Base-by-base conservation (phyloP, 768 basidiomycete genomes). In the Mycena albidolilacea region DNA sequence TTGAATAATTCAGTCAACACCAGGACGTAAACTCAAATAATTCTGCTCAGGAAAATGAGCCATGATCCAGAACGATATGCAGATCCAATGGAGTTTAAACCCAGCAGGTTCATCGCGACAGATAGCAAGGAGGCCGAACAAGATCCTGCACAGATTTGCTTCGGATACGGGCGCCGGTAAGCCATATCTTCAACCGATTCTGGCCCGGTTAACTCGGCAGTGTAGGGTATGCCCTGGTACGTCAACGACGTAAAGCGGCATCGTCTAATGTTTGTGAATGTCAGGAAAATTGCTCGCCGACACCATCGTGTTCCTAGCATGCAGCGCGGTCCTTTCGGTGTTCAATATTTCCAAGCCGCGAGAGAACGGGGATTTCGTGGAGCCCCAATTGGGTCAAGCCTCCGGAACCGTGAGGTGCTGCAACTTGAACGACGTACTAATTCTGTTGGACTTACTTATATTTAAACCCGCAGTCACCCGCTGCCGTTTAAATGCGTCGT, bases 21-120 rank as follows among this genome's bases (percentile, higher is more conserved):
- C 21, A 38, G 15, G 54, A 39, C 5, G 8, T 44, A 7, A 46
- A 55, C 7, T 7, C 50, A 44, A 62, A 2, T 35, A 12, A 60
- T 1, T 43, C 23, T 10, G 0, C 14, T 2, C 61, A 77, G 77
- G 77, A 74, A 74, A 52, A 75, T 77, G 72, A 68, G 73, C 0
- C 77, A 77, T 59, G 74, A 75, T 55, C 67, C 74, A 15, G 55
- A 72, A 5, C 64, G 55, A 2, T 75, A 75, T 12, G 39, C 55
- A 7, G 35, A 72, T 48, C 74, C 74, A 0, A 75, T 75, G 74
- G 57, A 19, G 5, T 75, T 75, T 46, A 50, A 75, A 23, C 74
- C 74, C 14, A 69, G 41, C 38, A 48, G 74, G 46, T 75, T 75
- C 57, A 57, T 73, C n/a, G 54, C 69, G 11, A 44, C 58, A 5